These are phyloP conservation scores for Erythrobasidium hasegawianum DNA, from an alignment of 1,284 basidiomycete genomes.

Conservation along the genomic window DNA sequence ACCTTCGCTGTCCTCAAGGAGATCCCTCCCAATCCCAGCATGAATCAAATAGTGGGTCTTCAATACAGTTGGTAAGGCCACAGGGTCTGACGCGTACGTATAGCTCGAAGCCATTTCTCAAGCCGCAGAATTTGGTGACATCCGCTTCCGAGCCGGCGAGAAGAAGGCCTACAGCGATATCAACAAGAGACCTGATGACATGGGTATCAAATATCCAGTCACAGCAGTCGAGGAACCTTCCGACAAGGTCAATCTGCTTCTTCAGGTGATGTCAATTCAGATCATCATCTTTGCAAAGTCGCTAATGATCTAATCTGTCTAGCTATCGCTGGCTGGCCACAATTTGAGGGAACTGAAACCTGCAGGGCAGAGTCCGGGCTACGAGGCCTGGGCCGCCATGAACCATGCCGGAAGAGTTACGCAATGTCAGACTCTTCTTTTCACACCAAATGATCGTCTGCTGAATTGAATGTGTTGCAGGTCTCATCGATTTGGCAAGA, in stretches of 20 bases:
- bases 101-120: conserved; percentile 40
- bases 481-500: conserved; percentile 40
- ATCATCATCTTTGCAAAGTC: conserved; percentile 7
- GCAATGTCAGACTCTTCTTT: conserved; percentile 26
- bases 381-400: conserved; percentile 37
- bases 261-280: neutral
- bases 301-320: conserved; percentile 38
- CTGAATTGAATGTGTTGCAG: neutral
- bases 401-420: conserved; percentile 37
- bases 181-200: conserved; percentile 27
- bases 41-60: conserved; percentile 34
- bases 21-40: conserved; percentile 32
- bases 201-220: conserved; percentile 35
- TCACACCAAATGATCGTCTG: too few species aligned
- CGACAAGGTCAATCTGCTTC: conserved; percentile 37
- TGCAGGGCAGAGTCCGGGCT: conserved; percentile 35
- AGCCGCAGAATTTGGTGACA: conserved; percentile 47
- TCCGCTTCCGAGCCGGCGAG: conserved; percentile 48
- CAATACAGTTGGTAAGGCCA: neutral
- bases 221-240: conserved; percentile 37
- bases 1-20: conserved; percentile 40
- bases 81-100: neutral
- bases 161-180: conserved; percentile 38
- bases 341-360: conserved; percentile 37
- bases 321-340: conserved; percentile 38